A percentile compares a stretch with the other conserved stretches of the same genome.
Conservation (phyloP, 2,329 filamentous ascomycete species). For the Eurotiales sp. region DNA sequence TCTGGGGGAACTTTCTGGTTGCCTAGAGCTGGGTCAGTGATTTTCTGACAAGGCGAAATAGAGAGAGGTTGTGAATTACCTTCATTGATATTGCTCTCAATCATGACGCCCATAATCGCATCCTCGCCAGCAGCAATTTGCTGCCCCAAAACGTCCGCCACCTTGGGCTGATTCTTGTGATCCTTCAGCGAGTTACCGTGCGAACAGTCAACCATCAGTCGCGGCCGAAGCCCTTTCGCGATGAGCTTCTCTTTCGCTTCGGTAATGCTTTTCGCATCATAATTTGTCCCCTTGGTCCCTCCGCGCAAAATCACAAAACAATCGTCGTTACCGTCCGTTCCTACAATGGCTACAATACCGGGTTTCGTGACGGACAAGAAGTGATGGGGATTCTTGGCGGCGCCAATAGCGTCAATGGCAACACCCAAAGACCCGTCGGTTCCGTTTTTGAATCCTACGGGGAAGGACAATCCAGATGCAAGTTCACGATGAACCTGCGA, state of each 20-base stretch:
- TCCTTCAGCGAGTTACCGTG: constrained; percentile 96
- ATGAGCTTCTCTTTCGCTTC: constrained; percentile 75
- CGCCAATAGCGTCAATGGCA: constrained; percentile 91
- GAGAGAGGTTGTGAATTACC: constrained; percentile 48
- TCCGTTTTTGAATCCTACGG: constrained; percentile 98
- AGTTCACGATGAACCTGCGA: constrained; percentile 93
- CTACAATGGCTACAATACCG: constrained; percentile 89
- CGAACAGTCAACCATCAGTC: constrained; percentile 97
- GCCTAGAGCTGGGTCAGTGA: constrained; percentile 38
- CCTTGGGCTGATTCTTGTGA: constrained; percentile 95
- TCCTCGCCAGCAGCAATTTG: constrained; percentile 83
- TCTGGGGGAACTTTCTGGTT: constrained; percentile 88
- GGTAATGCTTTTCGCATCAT: constrained; percentile 76
- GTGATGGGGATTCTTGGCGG: constrained; percentile 87
- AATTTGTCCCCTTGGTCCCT: constrained; percentile 91
- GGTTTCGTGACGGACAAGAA: constrained; percentile 98
- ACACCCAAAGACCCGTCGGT: constrained; percentile 88
- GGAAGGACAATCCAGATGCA: constrained; percentile 90
- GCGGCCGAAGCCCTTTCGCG: constrained; percentile 68
- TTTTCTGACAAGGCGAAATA: not conserved
- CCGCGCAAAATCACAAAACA: constrained; percentile 95
- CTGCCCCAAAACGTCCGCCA: constrained; percentile 73
- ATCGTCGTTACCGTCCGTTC: constrained; percentile 91
- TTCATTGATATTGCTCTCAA: constrained; percentile 95
- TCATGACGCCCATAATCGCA: constrained; percentile 96